Evolutionary conservation across 352 stramenopile species (phyloP).

Genomic region (Lagenidium giganteum): DNA sequence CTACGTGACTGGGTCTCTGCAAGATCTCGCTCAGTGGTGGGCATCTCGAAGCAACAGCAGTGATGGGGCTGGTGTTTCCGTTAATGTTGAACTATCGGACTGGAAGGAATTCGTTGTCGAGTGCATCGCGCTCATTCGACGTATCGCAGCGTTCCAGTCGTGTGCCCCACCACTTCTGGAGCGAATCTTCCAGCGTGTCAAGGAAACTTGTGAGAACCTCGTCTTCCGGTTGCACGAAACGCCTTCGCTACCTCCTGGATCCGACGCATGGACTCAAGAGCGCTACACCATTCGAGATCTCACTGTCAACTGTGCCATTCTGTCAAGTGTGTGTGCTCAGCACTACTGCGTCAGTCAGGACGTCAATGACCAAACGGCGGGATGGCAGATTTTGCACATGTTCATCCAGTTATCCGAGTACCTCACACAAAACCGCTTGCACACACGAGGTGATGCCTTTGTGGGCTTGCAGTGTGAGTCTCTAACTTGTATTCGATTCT

Average conservation of each 20-base stretch:
- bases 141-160: conserved; percentile 17
- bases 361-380: conserved; percentile 17
- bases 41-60: conserved; percentile 30
- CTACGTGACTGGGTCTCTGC: conserved; percentile 53
- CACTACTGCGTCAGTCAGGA: conserved; percentile 22
- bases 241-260: conserved; percentile 9
- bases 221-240: conserved; percentile 16
- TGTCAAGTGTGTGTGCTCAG: conserved; percentile 24
- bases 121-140: conserved; percentile 24
- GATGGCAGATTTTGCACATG: conserved; percentile 22
- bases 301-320: conserved; percentile 18
- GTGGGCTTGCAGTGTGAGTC: conserved; percentile 17
- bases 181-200: conserved; percentile 12
- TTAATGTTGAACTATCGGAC: conserved; percentile 21
- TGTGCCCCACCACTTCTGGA: conserved; percentile 18
- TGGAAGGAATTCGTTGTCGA: conserved; percentile 26
- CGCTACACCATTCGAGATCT: conserved; percentile 21
- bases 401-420: conserved; percentile 24
- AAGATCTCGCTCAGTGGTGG: conserved; percentile 64
- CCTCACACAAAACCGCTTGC: conserved; percentile 17
- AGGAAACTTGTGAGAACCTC: conserved; percentile 10
- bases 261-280: conserved; percentile 15
- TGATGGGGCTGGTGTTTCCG: conserved; percentile 7
- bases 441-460: conserved; percentile 19
- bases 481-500: conserved; percentile 19